Evolutionary conservation across 116 monocot genomes (phyloP), one percentile per base, ranked within the genome.

Genomic region (Iris pallida): DNA sequence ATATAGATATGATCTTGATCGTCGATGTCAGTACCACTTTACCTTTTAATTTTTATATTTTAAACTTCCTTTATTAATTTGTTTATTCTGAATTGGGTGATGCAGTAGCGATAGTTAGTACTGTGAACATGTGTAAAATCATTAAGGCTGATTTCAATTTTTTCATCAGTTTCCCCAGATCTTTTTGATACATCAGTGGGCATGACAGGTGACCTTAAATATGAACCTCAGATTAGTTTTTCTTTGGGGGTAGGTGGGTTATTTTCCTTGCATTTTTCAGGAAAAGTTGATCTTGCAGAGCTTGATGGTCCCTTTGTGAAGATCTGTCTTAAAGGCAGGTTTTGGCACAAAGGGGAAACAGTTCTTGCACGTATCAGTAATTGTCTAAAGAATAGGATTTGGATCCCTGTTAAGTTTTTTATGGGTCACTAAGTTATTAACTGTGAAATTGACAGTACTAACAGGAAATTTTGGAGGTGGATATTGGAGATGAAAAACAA

Each of bases 391-490:
- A 92, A 70, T 16, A 75, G 89, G 55, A 96, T 96, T 16, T 72
- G 89, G 55, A 96, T 96, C 66, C 92, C 89, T 16, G 0, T 92
- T 88, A 71, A 85, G 80, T 70, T 56, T 30, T 30, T 30, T 30
- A 3, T 30, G 30, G 30, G 30, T 30, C n/a, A n/a, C n/a, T n/a
- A 30, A 30, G 30, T 30, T 30, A 30, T 30, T 30, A 30, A 30
- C 30, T 30, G 30, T 30, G 17, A 19, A n/a, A 0, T 30, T 30
- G 0, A 30, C 30, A 30, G 30, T 20, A 45, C 42, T 7, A 7
- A 45, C 49, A 91, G 91, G 95, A 97, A 78, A 83, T 97, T 64
- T 72, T 97, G 76, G 97, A 92, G 72, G 97, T 92, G 63, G 97
- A 87, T 10, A 87, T 97, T 68, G 97, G 90, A 74, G 87, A 97